Conservation (phyloP, 2,329 filamentous ascomycete species). For the Colletotrichum orbiculare region DNA sequence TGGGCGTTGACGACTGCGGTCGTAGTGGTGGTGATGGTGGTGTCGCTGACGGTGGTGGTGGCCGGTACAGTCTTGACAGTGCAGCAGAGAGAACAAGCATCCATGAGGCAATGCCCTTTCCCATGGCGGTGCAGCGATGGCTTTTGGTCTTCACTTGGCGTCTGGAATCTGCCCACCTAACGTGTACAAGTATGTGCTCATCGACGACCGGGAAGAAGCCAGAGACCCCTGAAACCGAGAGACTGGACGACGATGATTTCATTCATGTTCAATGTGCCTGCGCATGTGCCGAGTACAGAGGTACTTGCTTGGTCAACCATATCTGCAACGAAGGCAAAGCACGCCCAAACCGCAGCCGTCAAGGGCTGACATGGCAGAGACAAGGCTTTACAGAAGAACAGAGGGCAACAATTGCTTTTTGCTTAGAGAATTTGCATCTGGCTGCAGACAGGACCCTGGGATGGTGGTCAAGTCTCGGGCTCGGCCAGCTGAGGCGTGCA, state of each 20-base stretch:
- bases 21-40: not conserved
- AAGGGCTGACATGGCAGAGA: too few species aligned
- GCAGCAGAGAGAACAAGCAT: too few species aligned
- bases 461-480: constrained; percentile 15
- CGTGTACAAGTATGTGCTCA: not conserved
- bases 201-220: not conserved
- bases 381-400: constrained; percentile 7
- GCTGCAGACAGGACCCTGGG: too few species aligned
- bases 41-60: not conserved
- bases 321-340: not conserved
- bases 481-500: not conserved
- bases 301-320: not conserved
- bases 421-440: too few species aligned
- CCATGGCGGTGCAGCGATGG: too few species aligned
- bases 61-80: too few species aligned
- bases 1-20: constrained; percentile 2
- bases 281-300: not conserved
- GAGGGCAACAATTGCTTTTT: not conserved
- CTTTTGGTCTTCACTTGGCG: too few species aligned
- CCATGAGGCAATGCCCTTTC: too few species aligned
- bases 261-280: constrained; percentile 4
- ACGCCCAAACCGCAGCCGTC: too few species aligned
- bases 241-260: not conserved
- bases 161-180: too few species aligned
- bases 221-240: constrained; percentile 14